These are phyloP conservation scores for Wickerhamiella azymoides DNA, from an alignment of 805 yeast genomes.

Conservation along the genomic window DNA sequence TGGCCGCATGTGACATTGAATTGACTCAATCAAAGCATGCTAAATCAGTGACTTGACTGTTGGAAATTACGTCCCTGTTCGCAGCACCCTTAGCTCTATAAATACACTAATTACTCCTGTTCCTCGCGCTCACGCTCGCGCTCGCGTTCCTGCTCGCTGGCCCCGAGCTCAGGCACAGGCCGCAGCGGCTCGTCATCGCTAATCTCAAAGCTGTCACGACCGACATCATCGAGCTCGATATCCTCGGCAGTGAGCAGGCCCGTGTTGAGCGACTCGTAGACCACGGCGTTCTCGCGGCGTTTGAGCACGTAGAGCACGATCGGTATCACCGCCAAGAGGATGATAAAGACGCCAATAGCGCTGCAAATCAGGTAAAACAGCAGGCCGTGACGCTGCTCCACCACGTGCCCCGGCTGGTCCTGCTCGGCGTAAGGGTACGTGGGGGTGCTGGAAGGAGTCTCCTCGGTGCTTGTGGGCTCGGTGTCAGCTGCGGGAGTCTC, in stretches of 20 bases:
- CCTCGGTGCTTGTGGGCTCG: not conserved
- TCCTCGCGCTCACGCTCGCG: not conserved
- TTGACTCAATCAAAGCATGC: no score
- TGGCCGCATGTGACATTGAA: no score
- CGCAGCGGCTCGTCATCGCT: constrained; percentile 7
- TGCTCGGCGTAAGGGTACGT: not conserved
- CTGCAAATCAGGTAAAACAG: constrained; percentile 5
- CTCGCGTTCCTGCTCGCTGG: no score
- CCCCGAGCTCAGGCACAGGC: not conserved
- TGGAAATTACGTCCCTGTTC: no score
- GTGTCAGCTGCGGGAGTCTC: no score
- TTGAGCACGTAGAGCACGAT: not conserved
- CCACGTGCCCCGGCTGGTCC: not conserved
- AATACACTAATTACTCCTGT: not conserved
- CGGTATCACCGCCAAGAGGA: not conserved
- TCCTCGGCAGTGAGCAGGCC: constrained; percentile 5
- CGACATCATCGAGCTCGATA: constrained; percentile 5
- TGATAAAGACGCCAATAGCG: not conserved
- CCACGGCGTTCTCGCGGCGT: not conserved
- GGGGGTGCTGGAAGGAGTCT: not conserved
- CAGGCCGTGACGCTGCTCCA: not conserved
- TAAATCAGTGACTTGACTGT: no score
- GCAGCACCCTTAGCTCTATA: no score
- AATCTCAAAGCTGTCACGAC: constrained; percentile 5
- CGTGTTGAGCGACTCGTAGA: not conserved